phyloP scores from a whole-genome alignment of 1,284 basidiomycete genomes.

The Tetrapyrgos nigripes region DNA sequence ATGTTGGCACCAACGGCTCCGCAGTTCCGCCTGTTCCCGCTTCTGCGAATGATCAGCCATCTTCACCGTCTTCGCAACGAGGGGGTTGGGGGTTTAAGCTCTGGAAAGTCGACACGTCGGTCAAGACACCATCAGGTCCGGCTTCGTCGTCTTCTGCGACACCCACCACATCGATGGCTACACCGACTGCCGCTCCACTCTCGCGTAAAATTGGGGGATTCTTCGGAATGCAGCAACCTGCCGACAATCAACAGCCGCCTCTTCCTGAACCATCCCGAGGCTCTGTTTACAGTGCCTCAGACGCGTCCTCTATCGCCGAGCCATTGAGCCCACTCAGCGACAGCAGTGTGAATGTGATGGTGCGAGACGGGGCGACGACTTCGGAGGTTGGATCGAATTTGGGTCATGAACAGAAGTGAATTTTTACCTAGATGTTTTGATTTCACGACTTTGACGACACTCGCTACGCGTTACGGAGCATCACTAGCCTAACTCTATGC shows the following conservation, averaged over 20 bases:
- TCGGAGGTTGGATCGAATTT: neutral
- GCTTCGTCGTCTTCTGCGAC: slow-evolving; percentile 26
- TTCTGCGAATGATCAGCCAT: slow-evolving; percentile 46
- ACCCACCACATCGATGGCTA: slow-evolving; percentile 24
- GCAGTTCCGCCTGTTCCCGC: slow-evolving; percentile 54
- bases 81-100: slow-evolving; percentile 68
- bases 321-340: slow-evolving; percentile 61
- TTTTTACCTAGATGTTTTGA: neutral
- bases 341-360: slow-evolving; percentile 41
- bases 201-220: slow-evolving; percentile 71
- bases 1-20: slow-evolving; percentile 51
- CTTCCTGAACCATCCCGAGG: too few species aligned
- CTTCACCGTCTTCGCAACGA: slow-evolving; percentile 39
- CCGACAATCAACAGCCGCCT: too few species aligned
- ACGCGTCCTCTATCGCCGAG: slow-evolving; percentile 60
- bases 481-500: too few species aligned
- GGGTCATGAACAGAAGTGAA: neutral
- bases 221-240: slow-evolving; percentile 65
- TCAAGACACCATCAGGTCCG: slow-evolving; percentile 25
- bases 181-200: slow-evolving; percentile 43
- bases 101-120: slow-evolving; percentile 56
- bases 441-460: neutral
- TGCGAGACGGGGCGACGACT: slow-evolving; percentile 31
- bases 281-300: slow-evolving; percentile 55
- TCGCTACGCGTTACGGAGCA: neutral